Evolutionary conservation across 1,139 yeast species (phyloP).

Genomic region (Yamadazyma triangularis): DNA sequence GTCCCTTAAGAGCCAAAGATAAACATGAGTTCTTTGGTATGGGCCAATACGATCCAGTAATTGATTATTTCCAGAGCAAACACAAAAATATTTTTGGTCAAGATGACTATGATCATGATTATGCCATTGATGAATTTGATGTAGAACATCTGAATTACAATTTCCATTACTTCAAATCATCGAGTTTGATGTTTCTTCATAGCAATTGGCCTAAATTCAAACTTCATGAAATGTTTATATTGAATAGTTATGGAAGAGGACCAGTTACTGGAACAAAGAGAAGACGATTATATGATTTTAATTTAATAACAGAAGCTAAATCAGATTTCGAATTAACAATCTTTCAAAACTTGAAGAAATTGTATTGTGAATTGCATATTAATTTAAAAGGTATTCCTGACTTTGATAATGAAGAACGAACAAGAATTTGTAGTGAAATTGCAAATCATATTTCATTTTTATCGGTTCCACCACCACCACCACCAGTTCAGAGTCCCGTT

Average conservation of each 20-base stretch:
- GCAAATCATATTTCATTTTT: conserved; percentile 23
- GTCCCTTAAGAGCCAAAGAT: conserved; percentile 19
- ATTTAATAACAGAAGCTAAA: conserved; percentile 24
- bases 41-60: conserved; percentile 38
- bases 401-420: conserved; percentile 17
- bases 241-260: conserved; percentile 25
- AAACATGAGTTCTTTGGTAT: conserved; percentile 29
- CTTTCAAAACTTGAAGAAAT: conserved; percentile 22
- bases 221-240: conserved; percentile 21
- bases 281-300: conserved; percentile 26
- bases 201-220: conserved; percentile 37
- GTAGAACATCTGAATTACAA: conserved; percentile 20
- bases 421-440: conserved; percentile 21
- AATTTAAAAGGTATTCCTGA: conserved; percentile 20
- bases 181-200: conserved; percentile 29
- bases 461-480: too few relatives aligned
- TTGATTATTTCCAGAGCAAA: conserved; percentile 24
- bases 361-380: conserved; percentile 23
- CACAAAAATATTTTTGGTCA: conserved; percentile 6
- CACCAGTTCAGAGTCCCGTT: too few relatives aligned
- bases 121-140: conserved; percentile 20
- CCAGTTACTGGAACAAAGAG: conserved; percentile 17
- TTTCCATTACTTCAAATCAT: conserved; percentile 25
- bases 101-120: conserved; percentile 16
- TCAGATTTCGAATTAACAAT: conserved; percentile 27